These are phyloP conservation scores for Irpex lacteus DNA, from an alignment of 1,284 basidiomycete genomes.

Conservation along the genomic window DNA sequence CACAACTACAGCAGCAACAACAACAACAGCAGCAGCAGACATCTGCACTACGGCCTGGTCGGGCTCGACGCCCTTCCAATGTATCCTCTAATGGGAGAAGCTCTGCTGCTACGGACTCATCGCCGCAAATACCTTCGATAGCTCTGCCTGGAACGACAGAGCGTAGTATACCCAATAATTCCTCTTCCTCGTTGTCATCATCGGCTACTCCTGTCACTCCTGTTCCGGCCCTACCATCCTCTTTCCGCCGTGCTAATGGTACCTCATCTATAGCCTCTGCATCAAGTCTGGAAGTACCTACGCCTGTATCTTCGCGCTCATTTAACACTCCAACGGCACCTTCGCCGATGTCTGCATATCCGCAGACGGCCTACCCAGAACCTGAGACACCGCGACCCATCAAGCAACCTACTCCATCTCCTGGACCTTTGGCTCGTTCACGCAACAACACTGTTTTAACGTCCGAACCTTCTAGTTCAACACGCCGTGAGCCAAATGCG, in stretches of 20 bases:
- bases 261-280: conserved; percentile 9
- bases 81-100: conserved; percentile 25
- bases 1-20: conserved; percentile 23
- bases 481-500: conserved; percentile 58
- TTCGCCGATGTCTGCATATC: conserved; percentile 26
- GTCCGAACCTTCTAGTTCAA: conserved; percentile 14
- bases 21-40: conserved; percentile 20
- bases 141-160: conserved; percentile 21
- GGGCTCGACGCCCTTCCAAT: conserved; percentile 35
- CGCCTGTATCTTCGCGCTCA: conserved; percentile 23
- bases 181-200: conserved; percentile 14
- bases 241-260: conserved; percentile 19
- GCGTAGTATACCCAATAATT: conserved; percentile 13
- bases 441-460: conserved; percentile 15
- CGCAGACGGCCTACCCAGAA: conserved; percentile 9
- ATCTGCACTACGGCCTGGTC: conserved; percentile 35
- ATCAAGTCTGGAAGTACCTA: conserved; percentile 25
- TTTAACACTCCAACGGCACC: conserved; percentile 12
- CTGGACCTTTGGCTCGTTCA: conserved; percentile 17
- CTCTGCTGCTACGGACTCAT: conserved; percentile 20
- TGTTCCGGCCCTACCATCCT: neutral
- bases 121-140: conserved; percentile 26
- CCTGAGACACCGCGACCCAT: conserved; percentile 14
- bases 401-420: conserved; percentile 9
- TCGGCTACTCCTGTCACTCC: conserved; percentile 8